Conservation (phyloP, 495 filamentous ascomycete species). For the Ramalina peruviana region DNA sequence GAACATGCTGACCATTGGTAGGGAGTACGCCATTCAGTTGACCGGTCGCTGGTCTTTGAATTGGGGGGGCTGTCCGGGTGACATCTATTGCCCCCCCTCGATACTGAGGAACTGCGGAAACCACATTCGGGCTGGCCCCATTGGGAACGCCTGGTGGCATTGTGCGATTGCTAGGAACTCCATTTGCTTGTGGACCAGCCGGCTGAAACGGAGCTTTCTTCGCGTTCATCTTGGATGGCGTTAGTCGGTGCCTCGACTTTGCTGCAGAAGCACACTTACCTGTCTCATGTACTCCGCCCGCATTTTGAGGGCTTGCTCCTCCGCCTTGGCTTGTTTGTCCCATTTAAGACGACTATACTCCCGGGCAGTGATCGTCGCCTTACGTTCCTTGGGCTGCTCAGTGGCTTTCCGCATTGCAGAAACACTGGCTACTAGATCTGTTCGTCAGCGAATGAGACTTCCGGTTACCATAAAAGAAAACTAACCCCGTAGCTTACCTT, state of each 20-base stretch:
- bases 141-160: constrained; percentile 22
- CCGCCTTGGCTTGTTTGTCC: constrained; percentile 65
- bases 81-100: constrained; percentile 12
- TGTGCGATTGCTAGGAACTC: constrained; percentile 18
- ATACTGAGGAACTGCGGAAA: constrained; percentile 7
- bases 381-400: constrained; percentile 48
- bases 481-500: constrained; percentile 34
- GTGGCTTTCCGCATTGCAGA: constrained; percentile 59
- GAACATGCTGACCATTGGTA: constrained; percentile 39
- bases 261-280: too few relatives aligned
- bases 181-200: constrained; percentile 27
- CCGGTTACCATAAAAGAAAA: background rate
- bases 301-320: constrained; percentile 57
- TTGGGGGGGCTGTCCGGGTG: constrained; percentile 23
- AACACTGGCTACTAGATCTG: constrained; percentile 38
- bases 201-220: constrained; percentile 30
- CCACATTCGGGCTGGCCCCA: constrained; percentile 25
- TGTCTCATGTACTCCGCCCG: constrained; percentile 34
- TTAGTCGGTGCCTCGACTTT: too few relatives aligned
- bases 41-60: constrained; percentile 28
- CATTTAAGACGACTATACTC: constrained; percentile 80
- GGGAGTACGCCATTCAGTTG: constrained; percentile 36
- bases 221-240: constrained; percentile 9
- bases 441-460: constrained; percentile 11
- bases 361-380: constrained; percentile 55